Base-by-base conservation (phyloP, 2,329 filamentous ascomycete genomes). In the Monosporascus sp. region DNA sequence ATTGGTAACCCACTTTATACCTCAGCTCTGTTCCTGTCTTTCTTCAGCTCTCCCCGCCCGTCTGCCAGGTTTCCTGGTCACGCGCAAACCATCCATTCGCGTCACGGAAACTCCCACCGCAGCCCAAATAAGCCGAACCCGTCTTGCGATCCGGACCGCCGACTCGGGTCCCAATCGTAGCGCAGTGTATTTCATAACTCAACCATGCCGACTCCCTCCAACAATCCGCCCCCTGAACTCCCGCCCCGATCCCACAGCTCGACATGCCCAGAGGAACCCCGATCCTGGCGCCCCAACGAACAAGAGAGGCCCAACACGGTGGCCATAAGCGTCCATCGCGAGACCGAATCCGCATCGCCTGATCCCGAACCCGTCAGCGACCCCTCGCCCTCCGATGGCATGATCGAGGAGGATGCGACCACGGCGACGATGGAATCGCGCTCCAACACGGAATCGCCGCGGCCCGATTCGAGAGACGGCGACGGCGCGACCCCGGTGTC, bases 181-280 rank as follows among this genome's bases (percentile, higher is more conserved):
- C 31, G 5, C 31, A 34, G 31, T 34, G 31, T 34, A 31, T 19
- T 44, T 20, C 45, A 48, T 51, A 26, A 45, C 48, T 44, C 51
- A 59, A 59, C 44, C 55, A 68, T 69, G 65, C 66, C 66, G 56
- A 69, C 65, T 20, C 65, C 66, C 36, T 66, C 66, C 19, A 64
- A 55, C 50, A 64, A 64, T 54, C 60, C 60, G 26, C 63, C 63
- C 41, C 57, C 66, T 16, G 60, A 64, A 43, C 54, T 64, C 20
- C 63, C 64, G 36, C 57, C 65, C 8, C 58, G 66, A 55, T 62
- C 61, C 17, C 64, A 68, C 37, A 64, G 61, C 57, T 66, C 65
- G 20, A 65, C 64, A 55, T 69, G 66, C 58, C 66, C 66, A 24
- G 66, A 69, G 17, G 66, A 69, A 48, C 22, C 54, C 27, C 60